Evolutionary conservation across 768 basidiomycete species (phyloP), one percentile per base, ranked within the genome.

Genomic region (Daedalea quercina): DNA sequence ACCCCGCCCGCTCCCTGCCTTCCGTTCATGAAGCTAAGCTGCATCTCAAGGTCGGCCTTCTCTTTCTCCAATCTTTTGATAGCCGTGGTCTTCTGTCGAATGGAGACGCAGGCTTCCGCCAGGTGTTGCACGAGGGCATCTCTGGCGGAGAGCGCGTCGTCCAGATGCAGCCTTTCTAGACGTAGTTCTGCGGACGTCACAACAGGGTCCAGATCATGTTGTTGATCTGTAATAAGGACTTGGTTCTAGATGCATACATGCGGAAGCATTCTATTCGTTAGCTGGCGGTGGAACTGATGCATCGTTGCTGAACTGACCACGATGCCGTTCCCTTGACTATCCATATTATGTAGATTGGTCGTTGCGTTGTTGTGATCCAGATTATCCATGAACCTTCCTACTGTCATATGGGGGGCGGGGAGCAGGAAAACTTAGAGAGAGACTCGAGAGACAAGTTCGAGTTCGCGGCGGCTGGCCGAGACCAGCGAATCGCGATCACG

Each of bases 81-180:
- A 7, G 70, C 63, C 20, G 72, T 70, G 1, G 76, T 72, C 66
- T 87, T 86, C 62, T 83, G 75, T n/a, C 76, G 76, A 58, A 87
- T 69, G 0, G 81, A 80, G 13, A 69, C 63, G 60, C 81, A 84
- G 9, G 83, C 83, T 44, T 80, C 76, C 28, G 76, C 71, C 12
- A 89, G 74, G 26, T 78, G 78, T 40, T 76, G 67, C 1, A 85
- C 76, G 15, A 76, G 78, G 26, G 73, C 76, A 60, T 89, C 86
- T 37, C 86, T 79, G 26, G 85, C 86, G 24, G 67, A 70, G 49
- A 83, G 64, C 1, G 81, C 83, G 60, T 87, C 84, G 20, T 64
- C 65, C 1, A 81, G 76, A 12, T 57, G 54, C 24, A 58, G 19
- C 31, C 57, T 31, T 19, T 61, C 60, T 3, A 58, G 46, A 11